phyloP scores from a whole-genome alignment of 2,329 filamentous ascomycete genomes.

The Penicillium sp. region DNA sequence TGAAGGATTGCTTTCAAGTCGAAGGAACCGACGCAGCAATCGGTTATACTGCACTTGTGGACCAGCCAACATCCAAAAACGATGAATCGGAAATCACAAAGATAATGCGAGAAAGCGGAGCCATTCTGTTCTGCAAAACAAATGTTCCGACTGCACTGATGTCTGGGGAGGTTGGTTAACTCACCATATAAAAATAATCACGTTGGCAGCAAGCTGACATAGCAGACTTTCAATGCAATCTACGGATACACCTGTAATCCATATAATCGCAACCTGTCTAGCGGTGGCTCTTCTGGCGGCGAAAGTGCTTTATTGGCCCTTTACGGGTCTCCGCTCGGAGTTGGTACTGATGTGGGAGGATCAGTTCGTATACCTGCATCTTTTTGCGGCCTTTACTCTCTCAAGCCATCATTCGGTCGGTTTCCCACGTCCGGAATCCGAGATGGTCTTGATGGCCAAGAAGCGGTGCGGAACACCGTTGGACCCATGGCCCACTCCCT shows the following conservation, averaged over 20 bases:
- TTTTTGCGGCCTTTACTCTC: conserved; percentile 74
- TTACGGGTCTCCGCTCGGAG: conserved; percentile 1
- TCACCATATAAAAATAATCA: background rate
- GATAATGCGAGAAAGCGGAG: conserved; percentile 30
- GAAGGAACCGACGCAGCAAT: conserved; percentile 59
- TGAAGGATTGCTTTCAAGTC: conserved; percentile 65
- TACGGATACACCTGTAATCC: conserved; percentile 9
- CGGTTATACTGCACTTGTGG: conserved; percentile 37
- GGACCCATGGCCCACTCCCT: conserved; percentile 5
- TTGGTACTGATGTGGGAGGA: conserved; percentile 70
- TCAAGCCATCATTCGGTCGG: conserved; percentile 60
- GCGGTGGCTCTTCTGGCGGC: conserved; percentile 7
- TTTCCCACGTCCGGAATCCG: background rate
- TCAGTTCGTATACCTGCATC: conserved; percentile 69
- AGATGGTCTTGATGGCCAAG: conserved; percentile 6
- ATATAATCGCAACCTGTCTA: conserved; percentile 5
- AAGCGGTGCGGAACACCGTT: background rate
- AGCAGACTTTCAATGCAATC: conserved; percentile 7
- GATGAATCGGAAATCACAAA: conserved; percentile 9
- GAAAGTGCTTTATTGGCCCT: conserved; percentile 9
- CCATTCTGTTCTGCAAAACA: conserved; percentile 39
- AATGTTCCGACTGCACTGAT: conserved; percentile 35
- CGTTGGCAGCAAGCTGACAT: background rate
- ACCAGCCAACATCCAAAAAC: conserved; percentile 2
- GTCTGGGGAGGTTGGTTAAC: conserved; percentile 8